These are phyloP conservation scores for Endoconidiophora laricicola DNA, from an alignment of 2,329 filamentous ascomycete species.

Conservation along the genomic window DNA sequence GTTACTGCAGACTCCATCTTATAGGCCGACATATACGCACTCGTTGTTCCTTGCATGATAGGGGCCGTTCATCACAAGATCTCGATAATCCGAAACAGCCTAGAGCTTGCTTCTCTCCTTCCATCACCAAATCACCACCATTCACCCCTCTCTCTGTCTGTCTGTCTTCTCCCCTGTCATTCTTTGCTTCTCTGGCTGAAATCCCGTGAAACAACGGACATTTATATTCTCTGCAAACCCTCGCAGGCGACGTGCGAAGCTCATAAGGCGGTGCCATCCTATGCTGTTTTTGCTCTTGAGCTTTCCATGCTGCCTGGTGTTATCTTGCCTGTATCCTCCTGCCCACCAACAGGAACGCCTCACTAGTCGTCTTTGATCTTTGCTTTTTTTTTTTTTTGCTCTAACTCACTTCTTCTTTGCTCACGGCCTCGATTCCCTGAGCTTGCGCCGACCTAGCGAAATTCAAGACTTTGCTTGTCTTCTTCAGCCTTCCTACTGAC, in stretches of 20 bases:
- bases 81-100: too few species aligned
- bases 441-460: not conserved
- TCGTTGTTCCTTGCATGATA: not conserved
- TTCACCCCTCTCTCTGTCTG: too few species aligned
- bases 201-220: too few species aligned
- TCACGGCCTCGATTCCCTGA: not conserved
- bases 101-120: not conserved
- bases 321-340: not conserved
- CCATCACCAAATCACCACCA: not conserved
- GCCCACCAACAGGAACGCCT: not conserved
- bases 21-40: too few species aligned
- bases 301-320: not conserved
- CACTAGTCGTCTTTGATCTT: not conserved
- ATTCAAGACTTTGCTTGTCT: not conserved
- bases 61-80: too few species aligned
- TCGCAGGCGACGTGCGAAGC: too few species aligned
- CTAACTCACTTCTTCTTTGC: not conserved
- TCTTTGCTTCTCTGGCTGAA: too few species aligned
- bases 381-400: not conserved
- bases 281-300: not conserved
- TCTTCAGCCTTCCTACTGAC: not conserved
- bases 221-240: too few species aligned
- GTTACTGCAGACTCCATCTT: too few species aligned
- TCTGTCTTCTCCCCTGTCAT: too few species aligned
- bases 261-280: not conserved